Conservation (phyloP, 2,329 filamentous ascomycete species). For the Ambrosiella cleistominuta region DNA sequence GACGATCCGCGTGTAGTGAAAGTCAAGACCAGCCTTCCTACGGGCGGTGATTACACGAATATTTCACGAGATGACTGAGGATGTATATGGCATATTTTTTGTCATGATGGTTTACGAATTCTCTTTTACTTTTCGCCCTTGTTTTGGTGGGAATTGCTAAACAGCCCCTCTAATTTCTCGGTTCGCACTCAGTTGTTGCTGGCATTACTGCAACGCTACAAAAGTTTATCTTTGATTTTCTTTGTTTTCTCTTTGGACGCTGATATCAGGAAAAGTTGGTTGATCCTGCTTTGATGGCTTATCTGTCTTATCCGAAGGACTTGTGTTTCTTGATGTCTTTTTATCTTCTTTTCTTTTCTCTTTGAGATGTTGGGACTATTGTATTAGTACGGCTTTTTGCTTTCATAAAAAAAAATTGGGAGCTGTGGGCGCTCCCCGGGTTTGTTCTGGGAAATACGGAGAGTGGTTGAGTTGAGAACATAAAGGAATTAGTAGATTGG, state of each 20-base stretch:
- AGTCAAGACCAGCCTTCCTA: slow-evolving; percentile 23
- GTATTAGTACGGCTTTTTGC: not conserved
- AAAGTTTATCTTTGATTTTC: not conserved
- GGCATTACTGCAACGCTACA: not conserved
- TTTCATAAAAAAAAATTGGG: not conserved
- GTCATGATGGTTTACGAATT: slow-evolving; percentile 17
- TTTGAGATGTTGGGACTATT: not conserved
- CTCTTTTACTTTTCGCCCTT: slow-evolving; percentile 15
- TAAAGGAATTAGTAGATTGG: too few species aligned
- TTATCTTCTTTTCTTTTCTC: not conserved
- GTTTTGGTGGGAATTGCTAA: too few species aligned
- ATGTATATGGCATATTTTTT: slow-evolving; percentile 18
- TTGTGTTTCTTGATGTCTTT: not conserved
- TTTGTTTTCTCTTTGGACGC: not conserved
- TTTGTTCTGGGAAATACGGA: too few species aligned
- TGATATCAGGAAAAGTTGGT: not conserved
- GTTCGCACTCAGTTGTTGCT: not conserved
- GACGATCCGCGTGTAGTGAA: slow-evolving; percentile 26
- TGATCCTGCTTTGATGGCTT: not conserved
- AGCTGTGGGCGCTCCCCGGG: too few species aligned
- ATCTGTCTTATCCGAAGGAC: too few species aligned
- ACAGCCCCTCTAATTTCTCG: slow-evolving; percentile 3
- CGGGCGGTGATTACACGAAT: not conserved
- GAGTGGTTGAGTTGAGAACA: too few species aligned
- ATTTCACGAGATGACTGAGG: slow-evolving; percentile 7